Base-by-base conservation (phyloP, 768 basidiomycete genomes). In the Suillus variegatus region DNA sequence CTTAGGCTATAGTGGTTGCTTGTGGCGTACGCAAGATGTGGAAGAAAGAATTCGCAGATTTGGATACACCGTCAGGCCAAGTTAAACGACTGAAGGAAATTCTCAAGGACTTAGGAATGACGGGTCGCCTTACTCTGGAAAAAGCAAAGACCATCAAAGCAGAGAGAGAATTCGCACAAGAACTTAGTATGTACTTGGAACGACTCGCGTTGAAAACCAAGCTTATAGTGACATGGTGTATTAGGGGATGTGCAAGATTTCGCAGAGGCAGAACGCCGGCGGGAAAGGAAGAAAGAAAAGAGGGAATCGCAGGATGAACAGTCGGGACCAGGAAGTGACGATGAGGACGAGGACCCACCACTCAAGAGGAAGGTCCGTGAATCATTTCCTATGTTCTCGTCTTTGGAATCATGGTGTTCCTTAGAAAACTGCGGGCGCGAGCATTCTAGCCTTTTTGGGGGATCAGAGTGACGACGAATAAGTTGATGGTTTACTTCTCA, bases 11-110 rank as follows among this genome's bases (percentile, higher is more conserved):
- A 16, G 86, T 95, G 1, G 74, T 84, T 16, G 90, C 91, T 2
- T 94, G 93, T 67, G 93, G 93, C 7, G 82, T 91, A 20, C 87
- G 91, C 65, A 93, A 89, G 74, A 79, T 85, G 7, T 95, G 93
- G 93, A 82, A 84, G 10, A 92, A 86, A 72, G 84, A 92, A 64
- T 90, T 94, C 69, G 77, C 86, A 69, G 88, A 81, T 63, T 71
- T 86, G 46, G 83, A 85, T 51, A 80, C 78, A 10, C 81, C 88
- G 0, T 81, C 80, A 2, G 84, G 87, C 57, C 91, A 94, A 70
- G 88, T 93, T 40, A 78, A 78, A 60, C 86, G 84, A 47, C 81
- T 94, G 41, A 87, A 85, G 64, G 79, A 84, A 64, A 88, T 91
- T 14, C 81, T 95, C 9, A 72, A 79, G 32, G 90, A 88, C 5